A percentile compares a stretch with the other conserved stretches of the same genome.
Conservation (phyloP, 306 rosid genomes). For the Notholithocarpus densiflorus region DNA sequence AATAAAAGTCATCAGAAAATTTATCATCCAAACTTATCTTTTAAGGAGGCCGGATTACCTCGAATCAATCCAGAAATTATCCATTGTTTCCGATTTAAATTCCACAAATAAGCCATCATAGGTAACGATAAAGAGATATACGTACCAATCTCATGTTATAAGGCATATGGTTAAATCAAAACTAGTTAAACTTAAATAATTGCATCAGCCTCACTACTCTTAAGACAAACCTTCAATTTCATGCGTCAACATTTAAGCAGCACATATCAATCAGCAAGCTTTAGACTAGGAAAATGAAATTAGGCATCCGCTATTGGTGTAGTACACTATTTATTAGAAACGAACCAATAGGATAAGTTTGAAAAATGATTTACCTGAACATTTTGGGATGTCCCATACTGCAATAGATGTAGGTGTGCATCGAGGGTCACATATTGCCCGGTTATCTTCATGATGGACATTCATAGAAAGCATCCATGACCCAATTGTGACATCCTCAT, state of each 20-base stretch:
- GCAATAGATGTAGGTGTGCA: constrained; percentile 32
- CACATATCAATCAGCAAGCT: too few species aligned
- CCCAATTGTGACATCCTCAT: constrained; percentile 32
- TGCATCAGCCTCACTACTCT: background rate
- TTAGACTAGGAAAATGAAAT: too few species aligned
- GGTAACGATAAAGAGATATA: too few species aligned
- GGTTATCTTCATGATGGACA: constrained; percentile 32
- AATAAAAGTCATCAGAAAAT: too few species aligned
- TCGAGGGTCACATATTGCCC: constrained; percentile 25
- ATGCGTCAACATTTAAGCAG: background rate
- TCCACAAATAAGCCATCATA: too few species aligned
- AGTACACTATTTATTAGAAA: background rate
- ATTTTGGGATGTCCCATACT: constrained; percentile 41
- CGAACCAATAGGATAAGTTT: background rate
- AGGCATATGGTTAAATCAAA: background rate
- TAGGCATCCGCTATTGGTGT: too few species aligned
- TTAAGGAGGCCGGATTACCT: too few species aligned
- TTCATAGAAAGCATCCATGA: constrained; percentile 43
- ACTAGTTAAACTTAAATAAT: background rate
- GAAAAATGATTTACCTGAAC: constrained; percentile 24
- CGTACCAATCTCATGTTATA: background rate
- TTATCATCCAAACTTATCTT: too few species aligned
- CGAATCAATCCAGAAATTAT: too few species aligned
- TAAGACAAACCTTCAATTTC: background rate
- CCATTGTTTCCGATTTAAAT: too few species aligned